Conservation (phyloP, 768 basidiomycete genomes). For the Holtermannia corniformis region DNA sequence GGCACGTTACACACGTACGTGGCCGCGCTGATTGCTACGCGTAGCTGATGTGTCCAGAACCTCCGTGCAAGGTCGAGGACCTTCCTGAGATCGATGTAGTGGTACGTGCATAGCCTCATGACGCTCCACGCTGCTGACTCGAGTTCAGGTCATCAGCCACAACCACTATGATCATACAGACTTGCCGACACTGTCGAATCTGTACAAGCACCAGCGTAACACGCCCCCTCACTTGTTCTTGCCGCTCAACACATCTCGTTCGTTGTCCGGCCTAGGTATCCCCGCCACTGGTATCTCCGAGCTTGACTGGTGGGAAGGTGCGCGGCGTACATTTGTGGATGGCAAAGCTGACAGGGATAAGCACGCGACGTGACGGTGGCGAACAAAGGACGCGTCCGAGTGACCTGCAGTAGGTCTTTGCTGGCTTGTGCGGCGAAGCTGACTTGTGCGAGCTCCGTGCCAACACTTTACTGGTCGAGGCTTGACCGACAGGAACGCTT, state of each 20-base stretch:
- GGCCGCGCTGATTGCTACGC: neutral
- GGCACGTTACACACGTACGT: slow-evolving; percentile 17
- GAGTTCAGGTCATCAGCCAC: slow-evolving; percentile 48
- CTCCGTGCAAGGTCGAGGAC: slow-evolving; percentile 50
- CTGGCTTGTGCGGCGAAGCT: neutral
- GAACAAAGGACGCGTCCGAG: slow-evolving; percentile 22
- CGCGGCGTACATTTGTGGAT: too few relatives aligned
- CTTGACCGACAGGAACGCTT: slow-evolving; percentile 49
- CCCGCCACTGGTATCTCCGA: slow-evolving; percentile 45
- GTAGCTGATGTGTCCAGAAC: slow-evolving; percentile 14
- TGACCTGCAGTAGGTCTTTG: slow-evolving; percentile 30
- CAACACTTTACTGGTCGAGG: slow-evolving; percentile 57
- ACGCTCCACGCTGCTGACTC: neutral
- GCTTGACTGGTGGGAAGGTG: slow-evolving; percentile 67
- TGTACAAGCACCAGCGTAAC: slow-evolving; percentile 45
- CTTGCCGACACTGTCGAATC: slow-evolving; percentile 15
- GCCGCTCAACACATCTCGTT: slow-evolving; percentile 50
- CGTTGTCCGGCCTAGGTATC: slow-evolving; percentile 45
- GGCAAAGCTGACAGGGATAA: too few relatives aligned
- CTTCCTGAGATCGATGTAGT: slow-evolving; percentile 57
- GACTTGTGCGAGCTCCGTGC: slow-evolving; percentile 22
- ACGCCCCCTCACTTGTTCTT: slow-evolving; percentile 54
- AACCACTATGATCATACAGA: slow-evolving; percentile 42
- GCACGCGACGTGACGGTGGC: slow-evolving; percentile 36
- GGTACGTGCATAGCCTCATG: slow-evolving; percentile 23